Percentiles rank a stretch among this genome's conserved stretches.
phyloP scores from a whole-genome alignment of 2,329 filamentous ascomycete species.

The Fusarium equiseti region DNA sequence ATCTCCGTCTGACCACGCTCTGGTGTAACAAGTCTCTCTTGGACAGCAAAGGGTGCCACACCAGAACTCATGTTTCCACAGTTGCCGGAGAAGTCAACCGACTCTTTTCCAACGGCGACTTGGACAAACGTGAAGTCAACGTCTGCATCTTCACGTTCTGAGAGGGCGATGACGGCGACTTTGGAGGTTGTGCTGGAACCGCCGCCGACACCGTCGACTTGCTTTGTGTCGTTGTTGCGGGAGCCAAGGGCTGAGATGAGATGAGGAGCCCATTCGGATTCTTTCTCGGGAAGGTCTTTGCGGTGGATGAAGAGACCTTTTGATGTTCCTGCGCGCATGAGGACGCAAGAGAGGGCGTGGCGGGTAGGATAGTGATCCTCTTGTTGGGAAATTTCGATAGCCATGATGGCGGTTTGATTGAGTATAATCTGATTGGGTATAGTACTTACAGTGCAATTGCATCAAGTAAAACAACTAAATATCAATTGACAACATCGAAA shows the following conservation, averaged over 20 bases:
- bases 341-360: constrained; percentile 60
- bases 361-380: constrained; percentile 17
- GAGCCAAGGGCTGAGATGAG: constrained; percentile 67
- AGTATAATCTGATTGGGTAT: neutral
- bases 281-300: constrained; percentile 62
- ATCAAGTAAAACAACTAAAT: neutral
- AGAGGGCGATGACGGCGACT: constrained; percentile 66
- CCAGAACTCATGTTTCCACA: constrained; percentile 73
- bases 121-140: constrained; percentile 74
- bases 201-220: constrained; percentile 73
- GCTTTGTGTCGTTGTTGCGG: constrained; percentile 61
- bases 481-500: too few species aligned
- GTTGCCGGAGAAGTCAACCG: constrained; percentile 70
- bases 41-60: constrained; percentile 70
- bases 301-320: constrained; percentile 70
- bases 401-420: constrained; percentile 7
- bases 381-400: constrained; percentile 4
- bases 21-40: constrained; percentile 58
- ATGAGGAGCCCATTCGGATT: constrained; percentile 62
- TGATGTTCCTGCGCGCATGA: constrained; percentile 74
- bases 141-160: constrained; percentile 59
- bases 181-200: constrained; percentile 71
- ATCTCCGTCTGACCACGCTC: constrained; percentile 44
- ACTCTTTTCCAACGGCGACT: constrained; percentile 66
- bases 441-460: neutral